phyloP scores from a whole-genome alignment of 169 alveolate genomes.

The Eimeria maxima region DNA sequence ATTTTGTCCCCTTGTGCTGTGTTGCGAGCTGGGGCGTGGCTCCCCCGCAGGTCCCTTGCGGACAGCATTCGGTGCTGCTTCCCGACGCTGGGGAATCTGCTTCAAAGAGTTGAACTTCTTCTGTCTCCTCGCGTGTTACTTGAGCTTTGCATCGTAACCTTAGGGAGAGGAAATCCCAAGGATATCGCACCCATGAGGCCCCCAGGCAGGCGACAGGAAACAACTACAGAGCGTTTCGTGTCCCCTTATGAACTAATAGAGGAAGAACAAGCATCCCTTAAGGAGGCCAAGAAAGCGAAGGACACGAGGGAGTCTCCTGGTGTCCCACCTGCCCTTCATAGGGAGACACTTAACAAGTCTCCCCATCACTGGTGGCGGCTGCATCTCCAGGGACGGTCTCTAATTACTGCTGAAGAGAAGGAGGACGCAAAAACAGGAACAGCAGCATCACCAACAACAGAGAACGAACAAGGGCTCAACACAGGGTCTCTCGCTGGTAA shows the following conservation, averaged over 20 bases:
- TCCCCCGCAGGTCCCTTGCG: not conserved
- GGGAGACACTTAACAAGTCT: not conserved
- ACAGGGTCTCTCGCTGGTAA: no score
- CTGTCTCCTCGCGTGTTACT: not conserved
- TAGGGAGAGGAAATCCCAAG: no score
- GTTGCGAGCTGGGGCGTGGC: not conserved
- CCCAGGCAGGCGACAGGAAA: not conserved
- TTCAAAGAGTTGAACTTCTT: not conserved
- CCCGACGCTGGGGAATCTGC: not conserved
- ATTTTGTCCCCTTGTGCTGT: not conserved
- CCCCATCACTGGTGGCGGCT: not conserved
- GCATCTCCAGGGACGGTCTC: not conserved
- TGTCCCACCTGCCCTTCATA: not conserved
- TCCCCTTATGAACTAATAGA: not conserved
- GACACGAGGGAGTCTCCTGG: not conserved
- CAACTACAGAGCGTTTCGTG: not conserved
- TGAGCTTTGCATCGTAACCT: not conserved
- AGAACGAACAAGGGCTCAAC: not conserved
- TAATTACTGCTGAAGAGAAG: not conserved
- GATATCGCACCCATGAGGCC: not conserved
- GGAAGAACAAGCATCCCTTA: not conserved
- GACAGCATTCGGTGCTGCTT: not conserved
- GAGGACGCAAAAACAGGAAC: not conserved
- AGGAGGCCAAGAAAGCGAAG: not conserved
- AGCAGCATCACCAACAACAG: constrained; percentile 6